A percentile compares a stretch with the other conserved stretches of the same genome.
These are phyloP conservation scores for Leccinum longicurvipes DNA, from an alignment of 768 basidiomycete species.

Conservation along the genomic window DNA sequence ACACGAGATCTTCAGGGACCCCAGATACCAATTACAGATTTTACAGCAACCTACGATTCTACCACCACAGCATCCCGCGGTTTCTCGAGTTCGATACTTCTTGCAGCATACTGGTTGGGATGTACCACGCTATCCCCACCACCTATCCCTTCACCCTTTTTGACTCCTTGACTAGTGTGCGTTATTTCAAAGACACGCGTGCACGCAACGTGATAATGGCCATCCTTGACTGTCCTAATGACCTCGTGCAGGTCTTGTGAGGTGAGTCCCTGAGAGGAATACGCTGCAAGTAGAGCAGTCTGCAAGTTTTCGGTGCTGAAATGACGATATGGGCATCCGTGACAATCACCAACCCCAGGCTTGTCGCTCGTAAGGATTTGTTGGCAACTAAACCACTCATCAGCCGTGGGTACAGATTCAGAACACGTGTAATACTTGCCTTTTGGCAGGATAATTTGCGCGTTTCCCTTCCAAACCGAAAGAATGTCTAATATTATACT, in stretches of 20 bases:
- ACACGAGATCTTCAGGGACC: constrained; percentile 8
- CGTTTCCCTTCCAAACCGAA: constrained; percentile 94
- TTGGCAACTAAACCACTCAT: constrained; percentile 61
- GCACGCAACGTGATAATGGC: constrained; percentile 93
- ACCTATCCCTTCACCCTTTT: constrained; percentile 87
- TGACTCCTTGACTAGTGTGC: constrained; percentile 65
- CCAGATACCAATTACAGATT: constrained; percentile 16
- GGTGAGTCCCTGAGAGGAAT: constrained; percentile 62
- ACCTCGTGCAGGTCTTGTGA: constrained; percentile 78
- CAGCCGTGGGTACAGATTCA: not conserved
- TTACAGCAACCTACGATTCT: constrained; percentile 17
- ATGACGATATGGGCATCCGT: constrained; percentile 93
- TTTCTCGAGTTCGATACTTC: constrained; percentile 64
- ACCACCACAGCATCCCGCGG: constrained; percentile 44
- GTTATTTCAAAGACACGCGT: constrained; percentile 96
- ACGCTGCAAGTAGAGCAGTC: constrained; percentile 65
- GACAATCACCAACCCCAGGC: constrained; percentile 65
- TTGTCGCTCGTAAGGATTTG: constrained; percentile 72
- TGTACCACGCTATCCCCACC: constrained; percentile 86
- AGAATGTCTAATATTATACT: constrained; percentile 94
- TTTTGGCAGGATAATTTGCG: constrained; percentile 91
- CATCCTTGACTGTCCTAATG: constrained; percentile 68
- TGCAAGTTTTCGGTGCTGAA: constrained; percentile 82
- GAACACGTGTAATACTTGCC: constrained; percentile 40
- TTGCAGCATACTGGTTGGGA: constrained; percentile 87